phyloP scores from a whole-genome alignment of 2,329 filamentous ascomycete genomes.

The Amphichorda felina region DNA sequence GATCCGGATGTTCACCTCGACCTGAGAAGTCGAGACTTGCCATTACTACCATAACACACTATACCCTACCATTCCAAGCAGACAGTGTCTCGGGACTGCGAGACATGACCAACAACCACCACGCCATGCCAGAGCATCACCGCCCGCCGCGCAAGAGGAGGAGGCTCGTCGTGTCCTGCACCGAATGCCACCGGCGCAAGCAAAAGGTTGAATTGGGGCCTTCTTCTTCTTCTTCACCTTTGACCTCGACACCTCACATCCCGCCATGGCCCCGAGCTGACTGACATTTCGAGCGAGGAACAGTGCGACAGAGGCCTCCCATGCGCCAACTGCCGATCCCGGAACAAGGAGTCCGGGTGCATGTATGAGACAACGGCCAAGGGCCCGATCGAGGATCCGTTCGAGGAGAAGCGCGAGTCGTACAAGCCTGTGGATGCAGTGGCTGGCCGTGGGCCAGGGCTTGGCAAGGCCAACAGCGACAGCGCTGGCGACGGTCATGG shows the following conservation, averaged over 20 bases:
- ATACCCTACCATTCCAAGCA: no score
- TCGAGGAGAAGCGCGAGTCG: not conserved
- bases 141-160: conserved; percentile 44
- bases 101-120: no score
- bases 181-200: conserved; percentile 52
- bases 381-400: not conserved
- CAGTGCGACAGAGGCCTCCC: conserved; percentile 49
- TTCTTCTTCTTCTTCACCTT: not conserved
- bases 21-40: no score
- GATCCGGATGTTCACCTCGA: no score
- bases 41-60: no score
- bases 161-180: conserved; percentile 50
- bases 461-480: no score
- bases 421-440: no score
- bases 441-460: no score
- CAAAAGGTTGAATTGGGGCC: conserved; percentile 32
- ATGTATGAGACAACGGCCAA: conserved; percentile 34
- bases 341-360: conserved; percentile 44
- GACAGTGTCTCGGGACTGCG: no score
- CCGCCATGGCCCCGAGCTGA: not conserved
- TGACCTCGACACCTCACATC: not conserved
- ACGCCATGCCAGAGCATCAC: no score
- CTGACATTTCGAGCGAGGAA: no score
- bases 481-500: no score
- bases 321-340: conserved; percentile 45